Evolutionary conservation across 1,284 basidiomycete species (phyloP), one percentile per base, ranked within the genome.

Genomic region (Spongiforma sp.): DNA sequence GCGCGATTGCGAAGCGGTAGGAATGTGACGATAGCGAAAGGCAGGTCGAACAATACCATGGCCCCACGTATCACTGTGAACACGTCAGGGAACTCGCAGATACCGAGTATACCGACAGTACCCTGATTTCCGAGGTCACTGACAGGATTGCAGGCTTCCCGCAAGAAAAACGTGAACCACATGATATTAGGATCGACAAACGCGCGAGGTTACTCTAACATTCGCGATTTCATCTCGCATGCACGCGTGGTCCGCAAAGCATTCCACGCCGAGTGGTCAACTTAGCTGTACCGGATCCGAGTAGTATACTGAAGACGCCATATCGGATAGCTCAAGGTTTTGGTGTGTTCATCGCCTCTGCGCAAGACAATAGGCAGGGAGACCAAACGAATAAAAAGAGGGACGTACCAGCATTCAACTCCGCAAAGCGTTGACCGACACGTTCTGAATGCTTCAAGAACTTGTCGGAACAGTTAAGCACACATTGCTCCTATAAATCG

Each of bases 401-500:
- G 11, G n/a, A 81, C 89, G 67, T 67, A 94, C 94, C 94, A 64
- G 94, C 93, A 73, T 95, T 96, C 68, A 92, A 82, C 77, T 96
- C 94, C 60, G 93, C 93, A 77, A 98, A 98, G 61, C 96, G 86
- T 30, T 95, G 93, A 8, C 95, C 95, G 3, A 98, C 92, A 62
- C 96, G 86, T 78, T 99, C 96, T 32, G 95, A 97, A 78, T 99
- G 95, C 79, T 98, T 98, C 75, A 99, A 83, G 83, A 98, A 99
- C 81, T 99, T 99, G 82, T 98, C 96, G 15, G 89, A 83, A 76
- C 90, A 93, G 76, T 91, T 89, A 75, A 84, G 80, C 58, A 92
- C 83, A 71, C 90, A 93, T 75, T 84, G 81, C 70, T 91, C 90
- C 90, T 92, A 68, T 41, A 63, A 48, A 62, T 50, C 58, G 24